A percentile compares a stretch with the other conserved stretches of the same genome.
Evolutionary conservation across 768 basidiomycete genomes (phyloP).

Genomic region (Terana coerulea): DNA sequence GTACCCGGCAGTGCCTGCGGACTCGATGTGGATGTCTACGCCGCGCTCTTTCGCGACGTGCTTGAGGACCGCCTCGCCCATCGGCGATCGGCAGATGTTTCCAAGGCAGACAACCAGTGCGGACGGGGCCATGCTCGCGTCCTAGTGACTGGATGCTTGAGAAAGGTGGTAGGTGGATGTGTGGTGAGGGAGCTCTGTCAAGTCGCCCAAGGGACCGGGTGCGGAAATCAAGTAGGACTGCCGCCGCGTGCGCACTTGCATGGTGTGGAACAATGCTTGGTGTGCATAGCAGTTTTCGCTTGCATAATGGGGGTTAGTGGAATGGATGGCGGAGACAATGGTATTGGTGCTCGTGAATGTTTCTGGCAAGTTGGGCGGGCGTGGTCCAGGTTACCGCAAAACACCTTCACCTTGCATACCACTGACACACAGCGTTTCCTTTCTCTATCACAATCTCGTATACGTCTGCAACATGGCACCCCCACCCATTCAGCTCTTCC

Average conservation of each 20-base stretch:
- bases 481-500: conserved; percentile 80
- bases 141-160: no score
- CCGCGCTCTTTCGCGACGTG: conserved; percentile 65
- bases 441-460: neutral
- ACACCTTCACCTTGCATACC: conserved; percentile 4
- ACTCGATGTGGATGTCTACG: conserved; percentile 69
- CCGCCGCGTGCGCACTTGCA: neutral
- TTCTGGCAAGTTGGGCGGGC: no score
- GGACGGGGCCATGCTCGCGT: conserved; percentile 29
- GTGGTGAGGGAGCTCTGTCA: no score
- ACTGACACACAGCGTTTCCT: neutral
- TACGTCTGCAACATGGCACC: conserved; percentile 49
- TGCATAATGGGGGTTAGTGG: no score
- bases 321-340: no score
- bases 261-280: no score
- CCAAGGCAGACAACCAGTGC: conserved; percentile 79
- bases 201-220: neutral
- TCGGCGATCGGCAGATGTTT: conserved; percentile 87
- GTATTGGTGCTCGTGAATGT: no score
- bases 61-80: conserved; percentile 85
- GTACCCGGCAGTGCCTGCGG: conserved; percentile 82
- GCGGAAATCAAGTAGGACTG: neutral
- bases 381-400: no score
- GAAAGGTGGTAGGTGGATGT: no score
- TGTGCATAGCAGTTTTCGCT: no score